phyloP scores from a whole-genome alignment of 805 yeast species.

The Isabelozyma rhagii region DNA sequence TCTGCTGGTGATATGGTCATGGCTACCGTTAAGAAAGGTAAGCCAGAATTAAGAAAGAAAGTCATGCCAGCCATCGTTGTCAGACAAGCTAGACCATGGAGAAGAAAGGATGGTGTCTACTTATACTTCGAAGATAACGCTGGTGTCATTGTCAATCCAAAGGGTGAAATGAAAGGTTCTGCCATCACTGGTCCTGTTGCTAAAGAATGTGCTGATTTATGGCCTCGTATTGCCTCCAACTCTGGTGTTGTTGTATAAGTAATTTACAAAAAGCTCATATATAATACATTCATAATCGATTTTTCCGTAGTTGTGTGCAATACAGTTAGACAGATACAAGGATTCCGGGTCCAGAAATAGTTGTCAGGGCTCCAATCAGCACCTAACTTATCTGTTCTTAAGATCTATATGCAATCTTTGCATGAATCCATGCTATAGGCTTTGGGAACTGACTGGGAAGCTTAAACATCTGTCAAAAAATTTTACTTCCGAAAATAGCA shows the following conservation, averaged over 20 bases:
- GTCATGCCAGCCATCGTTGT: constrained; percentile 99
- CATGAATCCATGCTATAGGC: no score
- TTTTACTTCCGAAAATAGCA: no score
- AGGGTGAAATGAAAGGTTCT: constrained; percentile 99
- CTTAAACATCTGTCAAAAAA: no score
- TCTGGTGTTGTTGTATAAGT: constrained; percentile 99
- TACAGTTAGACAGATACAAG: no score
- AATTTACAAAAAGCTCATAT: background rate
- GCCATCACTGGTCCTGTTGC: constrained; percentile 99
- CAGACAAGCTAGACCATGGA: constrained; percentile 99
- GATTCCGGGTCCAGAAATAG: no score
- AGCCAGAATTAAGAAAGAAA: constrained; percentile 99
- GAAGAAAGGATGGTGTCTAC: constrained; percentile 99
- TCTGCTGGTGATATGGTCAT: constrained; percentile 99
- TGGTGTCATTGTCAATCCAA: constrained; percentile 99
- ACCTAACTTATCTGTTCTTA: no score
- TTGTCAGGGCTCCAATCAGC: no score
- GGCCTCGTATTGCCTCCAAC: constrained; percentile 99
- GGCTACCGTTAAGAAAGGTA: constrained; percentile 99
- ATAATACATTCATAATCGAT: background rate
- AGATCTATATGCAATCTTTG: no score
- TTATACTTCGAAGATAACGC: constrained; percentile 99
- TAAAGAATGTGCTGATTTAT: constrained; percentile 99
- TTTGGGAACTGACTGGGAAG: no score
- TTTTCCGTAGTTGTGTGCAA: background rate